A percentile compares a stretch with the other conserved stretches of the same genome.
phyloP scores from a whole-genome alignment of 306 rosid species.

The Styphnolobium japonicum region DNA sequence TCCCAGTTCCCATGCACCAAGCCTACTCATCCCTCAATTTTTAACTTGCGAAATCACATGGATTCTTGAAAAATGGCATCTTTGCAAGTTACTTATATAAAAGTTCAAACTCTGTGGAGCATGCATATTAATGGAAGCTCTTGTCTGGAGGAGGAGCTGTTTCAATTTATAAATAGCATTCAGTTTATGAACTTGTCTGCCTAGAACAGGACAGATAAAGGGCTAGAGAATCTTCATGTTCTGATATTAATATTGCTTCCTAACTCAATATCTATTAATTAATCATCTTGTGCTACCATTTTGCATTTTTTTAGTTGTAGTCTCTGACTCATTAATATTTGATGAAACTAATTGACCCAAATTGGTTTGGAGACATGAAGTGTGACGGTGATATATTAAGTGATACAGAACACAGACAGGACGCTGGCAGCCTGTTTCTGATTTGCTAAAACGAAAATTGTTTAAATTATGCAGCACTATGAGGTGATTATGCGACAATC shows the following conservation, averaged over 20 bases:
- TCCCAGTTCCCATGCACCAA: slow-evolving; percentile 1
- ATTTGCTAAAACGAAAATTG: no score
- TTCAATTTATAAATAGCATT: neutral
- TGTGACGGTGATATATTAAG: neutral
- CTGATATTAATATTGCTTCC: neutral
- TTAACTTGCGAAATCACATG: neutral
- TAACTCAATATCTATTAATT: neutral
- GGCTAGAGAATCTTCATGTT: neutral
- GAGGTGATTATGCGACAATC: no score
- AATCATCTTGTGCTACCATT: neutral
- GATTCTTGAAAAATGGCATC: neutral
- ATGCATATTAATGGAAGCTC: neutral
- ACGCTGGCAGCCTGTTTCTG: no score
- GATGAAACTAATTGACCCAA: neutral
- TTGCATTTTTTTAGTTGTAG: neutral
- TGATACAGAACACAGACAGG: no score
- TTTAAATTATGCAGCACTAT: no score
- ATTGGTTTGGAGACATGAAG: neutral
- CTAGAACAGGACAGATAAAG: neutral
- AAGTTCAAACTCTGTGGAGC: neutral
- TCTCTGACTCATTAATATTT: neutral
- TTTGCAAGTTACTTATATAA: neutral
- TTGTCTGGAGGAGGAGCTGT: slow-evolving; percentile 8
- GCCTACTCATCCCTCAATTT: neutral
- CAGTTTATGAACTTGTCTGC: neutral